Conservation (phyloP, 495 filamentous ascomycete species). For the Xylaria grammica region DNA sequence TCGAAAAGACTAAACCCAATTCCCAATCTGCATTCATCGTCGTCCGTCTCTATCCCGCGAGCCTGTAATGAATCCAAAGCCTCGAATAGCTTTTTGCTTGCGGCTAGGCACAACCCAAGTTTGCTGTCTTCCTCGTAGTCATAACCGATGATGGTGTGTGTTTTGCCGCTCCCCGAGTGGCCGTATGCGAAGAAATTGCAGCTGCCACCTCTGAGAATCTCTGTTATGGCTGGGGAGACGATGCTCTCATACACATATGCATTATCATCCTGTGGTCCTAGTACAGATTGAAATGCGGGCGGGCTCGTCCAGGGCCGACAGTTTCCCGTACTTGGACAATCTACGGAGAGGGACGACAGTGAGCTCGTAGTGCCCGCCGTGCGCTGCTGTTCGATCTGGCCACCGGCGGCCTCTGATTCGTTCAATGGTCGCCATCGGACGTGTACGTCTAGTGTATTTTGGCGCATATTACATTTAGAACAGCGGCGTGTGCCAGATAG, state of each 20-base stretch:
- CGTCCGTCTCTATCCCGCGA: no score
- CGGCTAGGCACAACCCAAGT: neutral
- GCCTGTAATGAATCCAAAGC: neutral
- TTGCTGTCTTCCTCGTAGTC: neutral
- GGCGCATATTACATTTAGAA: no score
- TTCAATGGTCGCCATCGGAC: neutral
- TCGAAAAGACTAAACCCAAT: neutral
- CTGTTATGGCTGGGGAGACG: neutral
- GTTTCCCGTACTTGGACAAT: neutral
- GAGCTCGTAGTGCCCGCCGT: neutral
- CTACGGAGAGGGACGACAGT: neutral
- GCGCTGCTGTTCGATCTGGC: neutral
- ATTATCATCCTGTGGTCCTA: neutral
- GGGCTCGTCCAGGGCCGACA: neutral
- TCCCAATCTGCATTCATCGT: neutral
- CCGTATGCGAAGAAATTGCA: conserved; percentile 2
- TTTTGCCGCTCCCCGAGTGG: neutral
- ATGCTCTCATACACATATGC: neutral
- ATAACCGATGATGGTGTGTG: neutral
- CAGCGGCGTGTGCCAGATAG: no score
- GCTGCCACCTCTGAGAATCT: neutral
- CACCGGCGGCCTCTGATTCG: neutral
- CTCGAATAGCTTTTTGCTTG: neutral
- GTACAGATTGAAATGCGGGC: neutral
- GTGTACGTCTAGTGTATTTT: neutral